These are phyloP conservation scores for Gossypium raimondii DNA, from an alignment of 345 rosid genomes.

Conservation along the genomic window DNA sequence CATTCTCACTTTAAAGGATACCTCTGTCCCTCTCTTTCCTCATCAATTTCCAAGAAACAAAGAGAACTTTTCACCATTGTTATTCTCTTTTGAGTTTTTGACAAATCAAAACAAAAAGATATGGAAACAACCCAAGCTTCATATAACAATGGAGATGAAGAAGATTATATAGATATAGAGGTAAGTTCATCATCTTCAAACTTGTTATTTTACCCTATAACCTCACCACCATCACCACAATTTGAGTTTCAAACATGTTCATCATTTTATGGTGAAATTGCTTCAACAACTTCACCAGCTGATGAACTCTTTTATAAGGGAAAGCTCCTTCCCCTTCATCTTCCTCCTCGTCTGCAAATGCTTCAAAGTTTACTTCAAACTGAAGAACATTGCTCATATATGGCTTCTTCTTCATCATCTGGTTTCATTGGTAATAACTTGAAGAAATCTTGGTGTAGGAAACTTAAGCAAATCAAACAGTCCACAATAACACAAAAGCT, in stretches of 20 bases:
- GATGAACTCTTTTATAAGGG: constrained; percentile 95
- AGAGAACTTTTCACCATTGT: background rate
- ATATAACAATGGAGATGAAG: constrained; percentile 36
- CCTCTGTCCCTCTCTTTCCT: constrained; percentile 22
- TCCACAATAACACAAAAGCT: constrained; percentile 54
- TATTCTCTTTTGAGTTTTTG: background rate
- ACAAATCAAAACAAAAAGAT: constrained; percentile 4
- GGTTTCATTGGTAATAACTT: constrained; percentile 34
- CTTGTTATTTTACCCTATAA: constrained; percentile 36
- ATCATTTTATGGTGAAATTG: constrained; percentile 29
- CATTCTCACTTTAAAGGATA: constrained; percentile 41
- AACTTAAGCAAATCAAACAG: constrained; percentile 50
- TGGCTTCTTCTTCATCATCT: constrained; percentile 13
- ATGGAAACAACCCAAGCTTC: constrained; percentile 27
- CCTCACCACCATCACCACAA: constrained; percentile 50
- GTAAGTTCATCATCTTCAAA: constrained; percentile 48
- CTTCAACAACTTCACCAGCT: constrained; percentile 49
- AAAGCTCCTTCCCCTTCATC: constrained; percentile 89
- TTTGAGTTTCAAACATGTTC: constrained; percentile 80
- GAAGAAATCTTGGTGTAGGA: constrained; percentile 42
- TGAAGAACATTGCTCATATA: too few relatives aligned
- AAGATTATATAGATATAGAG: constrained; percentile 76
- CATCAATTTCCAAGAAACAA: constrained; percentile 18
- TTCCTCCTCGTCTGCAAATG: constrained; percentile 78
- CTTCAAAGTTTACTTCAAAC: constrained; percentile 58